These are phyloP conservation scores for Pythium rhizo-oryzae DNA, from an alignment of 352 stramenopile species.

Conservation along the genomic window DNA sequence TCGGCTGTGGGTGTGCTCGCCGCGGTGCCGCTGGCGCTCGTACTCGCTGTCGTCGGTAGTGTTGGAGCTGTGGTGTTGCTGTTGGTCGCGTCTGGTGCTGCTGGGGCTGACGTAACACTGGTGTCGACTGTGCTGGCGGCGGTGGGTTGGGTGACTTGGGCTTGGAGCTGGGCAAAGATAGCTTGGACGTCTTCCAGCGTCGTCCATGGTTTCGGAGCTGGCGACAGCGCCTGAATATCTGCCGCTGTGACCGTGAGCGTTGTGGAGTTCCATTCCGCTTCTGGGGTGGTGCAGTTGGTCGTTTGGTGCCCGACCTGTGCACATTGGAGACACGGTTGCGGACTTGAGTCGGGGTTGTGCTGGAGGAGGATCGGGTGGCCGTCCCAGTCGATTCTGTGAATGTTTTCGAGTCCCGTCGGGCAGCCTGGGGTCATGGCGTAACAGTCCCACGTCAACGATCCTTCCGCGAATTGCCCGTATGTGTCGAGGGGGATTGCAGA, in stretches of 20 bases:
- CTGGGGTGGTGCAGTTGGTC: neutral
- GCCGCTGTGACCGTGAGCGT: neutral
- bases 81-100: too few species aligned
- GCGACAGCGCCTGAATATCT: neutral
- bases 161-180: too few species aligned
- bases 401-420: neutral
- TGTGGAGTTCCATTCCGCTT: too few species aligned
- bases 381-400: slow-evolving; percentile 17
- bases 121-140: too few species aligned
- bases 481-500: slow-evolving; percentile 15
- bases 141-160: too few species aligned
- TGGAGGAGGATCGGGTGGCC: slow-evolving; percentile 13
- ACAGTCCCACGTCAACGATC: slow-evolving; percentile 21
- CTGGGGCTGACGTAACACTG: too few species aligned
- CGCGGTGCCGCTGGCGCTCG: too few species aligned
- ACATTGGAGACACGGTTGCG: slow-evolving; percentile 11
- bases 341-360: neutral
- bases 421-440: neutral
- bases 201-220: neutral
- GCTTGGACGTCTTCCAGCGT: neutral
- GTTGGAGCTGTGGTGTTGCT: too few species aligned
- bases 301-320: slow-evolving; percentile 11
- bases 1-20: too few species aligned
- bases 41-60: too few species aligned
- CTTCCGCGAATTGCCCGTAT: slow-evolving; percentile 12